Conservation (phyloP, 345 rosid genomes). For the Passiflora organensis region DNA sequence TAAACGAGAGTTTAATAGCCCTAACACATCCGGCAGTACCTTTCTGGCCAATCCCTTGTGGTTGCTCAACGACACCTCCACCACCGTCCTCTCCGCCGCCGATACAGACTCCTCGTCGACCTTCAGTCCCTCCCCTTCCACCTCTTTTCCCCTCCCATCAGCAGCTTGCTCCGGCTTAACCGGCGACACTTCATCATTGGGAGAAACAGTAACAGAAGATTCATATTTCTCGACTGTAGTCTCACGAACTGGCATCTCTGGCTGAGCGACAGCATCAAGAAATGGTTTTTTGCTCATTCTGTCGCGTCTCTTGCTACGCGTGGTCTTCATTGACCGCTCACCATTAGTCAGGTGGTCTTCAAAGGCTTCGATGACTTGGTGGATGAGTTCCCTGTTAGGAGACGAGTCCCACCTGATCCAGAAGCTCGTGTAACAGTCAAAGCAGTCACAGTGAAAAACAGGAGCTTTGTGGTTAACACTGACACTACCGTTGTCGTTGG, state of each 20-base stretch:
- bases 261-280: background rate
- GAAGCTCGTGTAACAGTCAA: constrained; percentile 81
- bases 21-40: constrained; percentile 94
- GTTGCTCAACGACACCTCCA: constrained; percentile 18
- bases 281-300: constrained; percentile 16
- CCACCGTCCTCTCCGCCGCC: constrained; percentile 13
- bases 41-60: constrained; percentile 86
- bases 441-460: constrained; percentile 67
- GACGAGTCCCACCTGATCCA: constrained; percentile 94
- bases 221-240: constrained; percentile 43
- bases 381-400: constrained; percentile 73
- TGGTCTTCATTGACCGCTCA: constrained; percentile 38
- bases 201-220: constrained; percentile 14
- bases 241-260: background rate
- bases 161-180: background rate
- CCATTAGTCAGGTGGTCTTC: constrained; percentile 58
- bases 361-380: constrained; percentile 75
- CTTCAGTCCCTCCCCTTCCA: background rate
- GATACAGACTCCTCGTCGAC: constrained; percentile 7
- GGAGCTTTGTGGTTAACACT: constrained; percentile 36
- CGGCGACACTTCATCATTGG: background rate
- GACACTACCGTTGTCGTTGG: too few relatives aligned
- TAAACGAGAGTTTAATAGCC: constrained; percentile 73
- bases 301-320: constrained; percentile 41
- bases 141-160: background rate